A percentile compares a stretch with the other conserved stretches of the same genome.
phyloP scores from a whole-genome alignment of 768 basidiomycete genomes.

The Russula sp. region DNA sequence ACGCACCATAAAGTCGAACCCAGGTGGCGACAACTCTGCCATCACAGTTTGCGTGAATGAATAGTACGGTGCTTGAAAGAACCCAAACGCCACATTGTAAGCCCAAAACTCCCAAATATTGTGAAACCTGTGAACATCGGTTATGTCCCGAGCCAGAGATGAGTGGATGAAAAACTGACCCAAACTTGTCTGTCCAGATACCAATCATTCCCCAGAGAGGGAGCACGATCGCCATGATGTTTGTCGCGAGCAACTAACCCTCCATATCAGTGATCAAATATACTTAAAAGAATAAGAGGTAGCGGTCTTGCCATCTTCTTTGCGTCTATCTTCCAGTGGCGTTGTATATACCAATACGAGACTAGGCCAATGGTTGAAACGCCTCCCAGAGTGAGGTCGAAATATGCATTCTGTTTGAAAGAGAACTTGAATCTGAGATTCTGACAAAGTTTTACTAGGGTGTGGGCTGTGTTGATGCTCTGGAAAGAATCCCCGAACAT shows the following conservation, averaged over 20 bases:
- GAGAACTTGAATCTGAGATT: constrained; percentile 77
- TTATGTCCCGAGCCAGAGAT: constrained; percentile 16
- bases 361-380: constrained; percentile 64
- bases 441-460: constrained; percentile 67
- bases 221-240: constrained; percentile 67
- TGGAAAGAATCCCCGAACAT: constrained; percentile 24
- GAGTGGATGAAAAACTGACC: constrained; percentile 32
- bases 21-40: constrained; percentile 82
- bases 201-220: constrained; percentile 86
- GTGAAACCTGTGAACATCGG: constrained; percentile 40
- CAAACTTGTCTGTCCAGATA: constrained; percentile 69
- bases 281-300: constrained; percentile 1
- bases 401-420: constrained; percentile 74
- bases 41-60: constrained; percentile 84
- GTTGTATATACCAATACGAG: constrained; percentile 80
- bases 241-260: constrained; percentile 63
- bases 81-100: constrained; percentile 71
- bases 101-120: constrained; percentile 87
- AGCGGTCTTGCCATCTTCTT: constrained; percentile 56
- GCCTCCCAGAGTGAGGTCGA: constrained; percentile 66
- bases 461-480: constrained; percentile 77
- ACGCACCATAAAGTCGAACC: constrained; percentile 72
- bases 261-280: background rate
- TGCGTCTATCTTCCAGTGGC: constrained; percentile 68
- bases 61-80: constrained; percentile 85